Evolutionary conservation across 805 yeast genomes (phyloP).

Genomic region (Teunomyces stri): DNA sequence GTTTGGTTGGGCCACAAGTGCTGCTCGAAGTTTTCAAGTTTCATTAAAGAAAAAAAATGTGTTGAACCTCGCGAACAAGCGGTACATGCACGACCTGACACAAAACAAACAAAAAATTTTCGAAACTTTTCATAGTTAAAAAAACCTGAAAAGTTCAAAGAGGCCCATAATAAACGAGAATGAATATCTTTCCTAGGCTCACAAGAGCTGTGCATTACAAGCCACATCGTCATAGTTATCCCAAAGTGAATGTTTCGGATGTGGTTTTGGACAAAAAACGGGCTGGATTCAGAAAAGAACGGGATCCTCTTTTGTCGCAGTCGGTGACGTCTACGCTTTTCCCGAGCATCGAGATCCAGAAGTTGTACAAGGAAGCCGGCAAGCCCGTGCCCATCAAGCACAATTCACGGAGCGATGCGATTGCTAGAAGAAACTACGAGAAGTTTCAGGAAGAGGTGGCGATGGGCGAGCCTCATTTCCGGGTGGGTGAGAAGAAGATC

Average conservation of each 20-base stretch:
- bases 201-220: constrained; percentile 29
- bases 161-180: too few species aligned
- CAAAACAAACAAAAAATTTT: constrained; percentile 3
- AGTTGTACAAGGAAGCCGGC: constrained; percentile 33
- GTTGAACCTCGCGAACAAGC: neutral
- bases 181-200: constrained; percentile 2
- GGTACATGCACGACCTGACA: constrained; percentile 1
- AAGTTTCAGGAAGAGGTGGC: constrained; percentile 51
- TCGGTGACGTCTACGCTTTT: constrained; percentile 40
- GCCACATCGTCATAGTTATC: constrained; percentile 32
- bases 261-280: constrained; percentile 38
- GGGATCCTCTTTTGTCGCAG: constrained; percentile 39
- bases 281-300: constrained; percentile 37
- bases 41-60: neutral
- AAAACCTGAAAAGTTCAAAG: too few species aligned
- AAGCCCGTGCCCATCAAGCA: constrained; percentile 44
- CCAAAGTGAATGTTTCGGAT: constrained; percentile 38
- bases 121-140: too few species aligned
- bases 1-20: neutral
- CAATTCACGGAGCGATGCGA: constrained; percentile 31
- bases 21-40: neutral
- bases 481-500: constrained; percentile 69
- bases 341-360: constrained; percentile 35
- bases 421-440: constrained; percentile 38
- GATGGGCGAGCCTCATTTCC: constrained; percentile 73